Evolutionary conservation across 306 rosid genomes (phyloP).

Genomic region (Hippophae gyantsensis): DNA sequence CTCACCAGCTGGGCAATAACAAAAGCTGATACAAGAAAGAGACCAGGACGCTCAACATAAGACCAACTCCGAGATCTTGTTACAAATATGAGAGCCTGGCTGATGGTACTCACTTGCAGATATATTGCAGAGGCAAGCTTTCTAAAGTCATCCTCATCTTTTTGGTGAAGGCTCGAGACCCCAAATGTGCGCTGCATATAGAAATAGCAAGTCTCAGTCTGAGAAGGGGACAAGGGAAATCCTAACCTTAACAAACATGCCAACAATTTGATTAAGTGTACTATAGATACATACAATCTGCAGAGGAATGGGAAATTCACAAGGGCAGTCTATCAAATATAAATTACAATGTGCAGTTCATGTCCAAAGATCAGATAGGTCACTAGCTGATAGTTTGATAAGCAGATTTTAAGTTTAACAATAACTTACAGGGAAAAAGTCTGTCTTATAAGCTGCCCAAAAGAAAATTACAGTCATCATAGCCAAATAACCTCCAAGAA

Average conservation of each 20-base stretch:
- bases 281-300: neutral
- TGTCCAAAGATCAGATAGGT: neutral
- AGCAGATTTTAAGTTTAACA: neutral
- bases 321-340: no score
- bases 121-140: conserved; percentile 68
- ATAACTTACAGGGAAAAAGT: conserved; percentile 72
- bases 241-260: neutral
- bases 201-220: neutral
- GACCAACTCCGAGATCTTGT: conserved; percentile 75
- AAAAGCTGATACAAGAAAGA: conserved; percentile 56
- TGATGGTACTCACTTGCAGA: conserved; percentile 74
- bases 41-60: conserved; percentile 63
- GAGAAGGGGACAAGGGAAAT: neutral
- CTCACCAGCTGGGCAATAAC: conserved; percentile 72
- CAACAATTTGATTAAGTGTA: no score
- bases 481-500: conserved; percentile 77
- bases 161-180: conserved; percentile 51
- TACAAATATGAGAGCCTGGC: conserved; percentile 78
- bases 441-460: conserved; percentile 66
- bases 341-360: neutral
- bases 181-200: conserved; percentile 55
- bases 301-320: neutral
- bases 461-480: conserved; percentile 90
- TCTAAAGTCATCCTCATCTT: conserved; percentile 31
- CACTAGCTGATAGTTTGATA: neutral